Evolutionary conservation across 179 eudicot genomes (phyloP).

Genomic region (Beta lomatogona): DNA sequence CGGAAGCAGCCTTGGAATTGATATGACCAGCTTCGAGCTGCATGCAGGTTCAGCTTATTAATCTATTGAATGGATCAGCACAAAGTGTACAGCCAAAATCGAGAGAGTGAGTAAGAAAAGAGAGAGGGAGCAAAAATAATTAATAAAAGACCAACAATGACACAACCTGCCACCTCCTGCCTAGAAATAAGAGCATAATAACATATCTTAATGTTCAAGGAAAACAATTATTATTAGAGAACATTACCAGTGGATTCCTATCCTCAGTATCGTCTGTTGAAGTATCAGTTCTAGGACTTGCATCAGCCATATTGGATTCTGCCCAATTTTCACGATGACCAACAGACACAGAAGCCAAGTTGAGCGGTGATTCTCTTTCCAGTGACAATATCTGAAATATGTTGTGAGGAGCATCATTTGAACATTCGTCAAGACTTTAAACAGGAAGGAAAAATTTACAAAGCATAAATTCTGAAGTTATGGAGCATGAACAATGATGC

Average conservation of each 20-base stretch:
- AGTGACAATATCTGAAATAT: constrained; percentile 27
- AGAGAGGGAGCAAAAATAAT: neutral
- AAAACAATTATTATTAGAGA: neutral
- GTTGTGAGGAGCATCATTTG: neutral
- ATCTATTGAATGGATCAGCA: neutral
- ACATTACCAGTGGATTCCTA: constrained; percentile 48
- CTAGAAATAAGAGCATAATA: neutral
- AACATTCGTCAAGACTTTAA: constrained; percentile 6
- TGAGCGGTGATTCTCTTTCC: constrained; percentile 42
- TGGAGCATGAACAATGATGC: neutral
- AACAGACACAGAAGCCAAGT: constrained; percentile 41
- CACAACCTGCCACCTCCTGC: neutral
- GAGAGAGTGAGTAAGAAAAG: neutral
- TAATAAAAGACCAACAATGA: neutral
- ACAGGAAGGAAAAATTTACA: neutral
- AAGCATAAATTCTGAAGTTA: neutral
- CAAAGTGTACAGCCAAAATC: neutral
- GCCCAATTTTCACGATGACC: constrained; percentile 65
- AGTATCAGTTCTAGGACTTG: constrained; percentile 72
- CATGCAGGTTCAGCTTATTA: constrained; percentile 4
- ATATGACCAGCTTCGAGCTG: constrained; percentile 48
- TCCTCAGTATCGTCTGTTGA: constrained; percentile 79
- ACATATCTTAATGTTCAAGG: neutral
- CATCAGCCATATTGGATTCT: constrained; percentile 75
- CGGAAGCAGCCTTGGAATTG: constrained; percentile 49